Base-by-base conservation (phyloP, 2,329 filamentous ascomycete genomes). In the Amesomyces nigricolor region DNA sequence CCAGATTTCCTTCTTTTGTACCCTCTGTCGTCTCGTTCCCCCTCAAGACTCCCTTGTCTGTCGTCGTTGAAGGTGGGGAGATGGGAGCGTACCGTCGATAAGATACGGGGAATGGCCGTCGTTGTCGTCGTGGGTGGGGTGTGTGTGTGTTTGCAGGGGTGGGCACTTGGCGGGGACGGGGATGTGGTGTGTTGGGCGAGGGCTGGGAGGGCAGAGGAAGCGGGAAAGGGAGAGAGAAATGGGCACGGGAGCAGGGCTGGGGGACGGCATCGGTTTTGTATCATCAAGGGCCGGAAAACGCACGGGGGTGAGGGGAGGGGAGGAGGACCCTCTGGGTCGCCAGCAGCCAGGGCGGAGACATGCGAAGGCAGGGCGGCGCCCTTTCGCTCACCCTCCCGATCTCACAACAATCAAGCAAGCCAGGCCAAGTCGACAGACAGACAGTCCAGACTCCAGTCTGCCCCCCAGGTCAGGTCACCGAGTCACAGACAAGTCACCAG, bases 211-310 rank as follows among this genome's bases (percentile, higher is more conserved):
- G 50, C 43, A 46, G 16, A 43, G 39, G n/a, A 46, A 54, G 51
- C 19, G 47, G 47, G 49, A 47, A 45, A 53, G 51, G 50, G 19
- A 42, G 52, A 40, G 54, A 51, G 32, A 43, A 40, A 54, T 22
- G 16, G 43, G 50, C 47, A 51, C 52, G 51, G 58, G 45, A 35
- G 40, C 38, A 40, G 40, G 47, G 45, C 55, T 29, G 53, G 59
- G 60, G 62, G 56, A 63, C 59, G 54, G 61, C 58, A 61, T 62
- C 55, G 58, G 58, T 61, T 64, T 64, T 64, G 63, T 64, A 64
- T 63, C 58, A 60, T 62, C 54, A 47, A 51, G 30, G 40, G 50
- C 47, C 48, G 45, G 38, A 51, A 51, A 52, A 43, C 32, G 51
- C 46, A 57, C 58, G 51, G 59, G 54, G 47, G 58, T 45, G 35